Evolutionary conservation across 768 basidiomycete genomes (phyloP).

Genomic region (Leucocoprinus leucothites): DNA sequence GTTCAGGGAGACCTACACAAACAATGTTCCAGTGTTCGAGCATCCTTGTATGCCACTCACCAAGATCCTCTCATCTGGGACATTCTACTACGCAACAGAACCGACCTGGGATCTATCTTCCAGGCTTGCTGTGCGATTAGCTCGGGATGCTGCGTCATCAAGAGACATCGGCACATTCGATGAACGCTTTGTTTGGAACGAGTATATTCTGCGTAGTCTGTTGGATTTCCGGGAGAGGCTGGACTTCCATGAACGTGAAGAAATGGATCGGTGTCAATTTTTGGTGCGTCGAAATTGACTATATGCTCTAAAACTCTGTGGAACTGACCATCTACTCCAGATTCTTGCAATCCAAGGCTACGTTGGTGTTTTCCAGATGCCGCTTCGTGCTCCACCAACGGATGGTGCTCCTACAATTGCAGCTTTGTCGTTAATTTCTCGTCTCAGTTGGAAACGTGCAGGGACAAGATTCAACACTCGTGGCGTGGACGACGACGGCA

Average conservation of each 20-base stretch:
- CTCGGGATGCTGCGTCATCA: slow-evolving; percentile 39
- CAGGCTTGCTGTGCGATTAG: slow-evolving; percentile 67
- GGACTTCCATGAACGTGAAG: slow-evolving; percentile 60
- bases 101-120: slow-evolving; percentile 90
- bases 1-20: slow-evolving; percentile 45
- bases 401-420: slow-evolving; percentile 70
- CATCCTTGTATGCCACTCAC: slow-evolving; percentile 89
- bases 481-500: slow-evolving; percentile 93
- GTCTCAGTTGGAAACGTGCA: slow-evolving; percentile 92
- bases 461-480: slow-evolving; percentile 97
- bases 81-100: slow-evolving; percentile 88
- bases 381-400: slow-evolving; percentile 71
- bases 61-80: slow-evolving; percentile 88
- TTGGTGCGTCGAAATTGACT: slow-evolving; percentile 51
- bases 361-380: slow-evolving; percentile 78
- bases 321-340: slow-evolving; percentile 32
- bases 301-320: slow-evolving; percentile 10
- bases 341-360: slow-evolving; percentile 93
- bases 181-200: slow-evolving; percentile 93
- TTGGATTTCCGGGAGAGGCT: slow-evolving; percentile 85
- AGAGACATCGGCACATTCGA: slow-evolving; percentile 66
- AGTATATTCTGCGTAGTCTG: slow-evolving; percentile 81
- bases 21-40: slow-evolving; percentile 58
- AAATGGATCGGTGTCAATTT: slow-evolving; percentile 82
- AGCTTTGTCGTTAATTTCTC: slow-evolving; percentile 77